These are phyloP conservation scores for Brasilioporus rufonigricans DNA, from an alignment of 768 basidiomycete genomes.

Conservation along the genomic window DNA sequence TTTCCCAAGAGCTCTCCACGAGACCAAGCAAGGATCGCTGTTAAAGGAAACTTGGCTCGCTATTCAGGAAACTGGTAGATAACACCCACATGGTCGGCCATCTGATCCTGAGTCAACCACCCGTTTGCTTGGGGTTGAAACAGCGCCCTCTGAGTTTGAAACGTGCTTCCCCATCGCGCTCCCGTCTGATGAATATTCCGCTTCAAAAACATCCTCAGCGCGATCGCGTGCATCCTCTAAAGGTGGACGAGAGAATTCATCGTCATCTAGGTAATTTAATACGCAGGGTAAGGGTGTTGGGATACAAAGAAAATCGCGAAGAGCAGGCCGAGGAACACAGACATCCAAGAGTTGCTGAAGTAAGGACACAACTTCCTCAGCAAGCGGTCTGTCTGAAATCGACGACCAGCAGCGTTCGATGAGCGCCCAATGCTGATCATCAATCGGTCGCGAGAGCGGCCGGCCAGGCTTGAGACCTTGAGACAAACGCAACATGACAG, in stretches of 20 bases:
- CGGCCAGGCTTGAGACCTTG: neutral
- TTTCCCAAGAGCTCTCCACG: no score
- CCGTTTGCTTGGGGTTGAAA: neutral
- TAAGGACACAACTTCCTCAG: neutral
- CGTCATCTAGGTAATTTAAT: no score
- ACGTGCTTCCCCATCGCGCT: neutral
- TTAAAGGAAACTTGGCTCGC: neutral
- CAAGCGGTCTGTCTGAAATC: neutral
- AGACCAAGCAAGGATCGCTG: neutral
- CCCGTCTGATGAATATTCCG: neutral
- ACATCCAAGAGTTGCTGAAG: neutral
- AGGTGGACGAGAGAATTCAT: neutral
- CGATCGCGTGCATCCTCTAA: no score
- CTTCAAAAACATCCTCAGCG: neutral
- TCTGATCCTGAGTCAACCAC: neutral
- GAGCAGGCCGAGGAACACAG: neutral
- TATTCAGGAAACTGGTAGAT: neutral
- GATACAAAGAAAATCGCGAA: neutral
- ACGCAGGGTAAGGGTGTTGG: neutral
- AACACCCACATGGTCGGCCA: slow-evolving; percentile 57
- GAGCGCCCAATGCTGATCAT: slow-evolving; percentile 2
- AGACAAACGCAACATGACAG: neutral
- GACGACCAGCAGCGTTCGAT: slow-evolving; percentile 7
- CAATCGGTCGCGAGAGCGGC: slow-evolving; percentile 1
- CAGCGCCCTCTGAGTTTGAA: neutral